Base-by-base conservation (phyloP, 1,139 yeast species). In the Candida sanyaensis region DNA sequence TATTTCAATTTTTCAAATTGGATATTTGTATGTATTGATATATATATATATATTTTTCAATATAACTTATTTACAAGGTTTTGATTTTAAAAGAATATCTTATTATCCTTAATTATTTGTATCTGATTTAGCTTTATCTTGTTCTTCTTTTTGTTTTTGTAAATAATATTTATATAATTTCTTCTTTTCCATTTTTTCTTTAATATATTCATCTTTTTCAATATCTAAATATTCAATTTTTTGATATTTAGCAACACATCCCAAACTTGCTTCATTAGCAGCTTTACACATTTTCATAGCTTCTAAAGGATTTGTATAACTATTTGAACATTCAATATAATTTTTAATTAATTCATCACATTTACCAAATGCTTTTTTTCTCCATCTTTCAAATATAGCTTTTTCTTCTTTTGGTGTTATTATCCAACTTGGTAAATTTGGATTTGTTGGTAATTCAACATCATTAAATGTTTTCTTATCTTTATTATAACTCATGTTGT, bases 391-490 rank as follows among this genome's bases (percentile, higher is more conserved):
- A 56, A 90, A 82, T 32, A 90, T 84, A 55, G 85, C 81, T 66
- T 86, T 86, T 62, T 91, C 97, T 62, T 91, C 97, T 56, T 80
- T 79, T 3, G 97, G 96, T 0, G 95, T 83, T 37, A 91, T 73
- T 57, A 89, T 80, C 97, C 97, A 91, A 11, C 83, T 73, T 1
- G 96, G 96, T 39, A 88, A 66, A 55, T 68, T 69, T 28, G 79
- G 79, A 56, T 75, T 73, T 9, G 75, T 65, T 40, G 75, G 78
- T 42, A 75, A 65, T 34, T 72, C 75, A 6, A 72, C 66, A 41
- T 69, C 76, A 34, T 69, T 75, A 53, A 61, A 72, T 17, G 73
- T 62, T 52, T 73, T 73, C 55, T 73, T 53, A 36, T 49, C 47
- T 31, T 44, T 49, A 23, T 47, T 49, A 29, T 50, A 44, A 49